Evolutionary conservation across 495 filamentous ascomycete species (phyloP).

Genomic region (Lasiosphaeria miniovina): DNA sequence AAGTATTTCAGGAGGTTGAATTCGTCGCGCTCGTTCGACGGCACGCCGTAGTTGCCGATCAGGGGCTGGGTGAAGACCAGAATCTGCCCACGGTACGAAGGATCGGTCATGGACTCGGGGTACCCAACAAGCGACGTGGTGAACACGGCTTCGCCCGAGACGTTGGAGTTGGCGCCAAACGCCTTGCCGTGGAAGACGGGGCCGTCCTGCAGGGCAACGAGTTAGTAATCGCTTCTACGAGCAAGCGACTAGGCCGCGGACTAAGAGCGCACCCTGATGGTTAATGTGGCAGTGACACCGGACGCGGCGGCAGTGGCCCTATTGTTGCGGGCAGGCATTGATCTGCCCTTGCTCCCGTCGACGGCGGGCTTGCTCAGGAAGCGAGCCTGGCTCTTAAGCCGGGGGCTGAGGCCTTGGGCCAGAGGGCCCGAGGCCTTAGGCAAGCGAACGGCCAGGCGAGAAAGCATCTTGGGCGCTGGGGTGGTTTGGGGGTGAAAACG

Average conservation of each 20-base stretch:
- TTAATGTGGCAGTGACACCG: conserved; percentile 82
- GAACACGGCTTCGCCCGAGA: conserved; percentile 92
- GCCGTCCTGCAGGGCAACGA: conserved; percentile 56
- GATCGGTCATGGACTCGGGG: conserved; percentile 97
- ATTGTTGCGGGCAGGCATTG: conserved; percentile 42
- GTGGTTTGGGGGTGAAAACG: conserved; percentile 19
- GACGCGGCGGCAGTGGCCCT: conserved; percentile 57
- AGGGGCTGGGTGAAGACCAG: conserved; percentile 98
- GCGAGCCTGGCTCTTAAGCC: conserved; percentile 45
- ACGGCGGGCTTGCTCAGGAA: conserved; percentile 50
- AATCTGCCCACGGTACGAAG: conserved; percentile 98
- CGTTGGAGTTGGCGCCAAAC: conserved; percentile 87
- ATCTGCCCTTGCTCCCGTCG: conserved; percentile 62
- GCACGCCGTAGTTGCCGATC: conserved; percentile 98
- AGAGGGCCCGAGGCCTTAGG: conserved; percentile 43
- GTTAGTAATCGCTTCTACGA: conserved; percentile 1
- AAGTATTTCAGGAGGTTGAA: conserved; percentile 86
- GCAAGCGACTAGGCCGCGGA: background rate
- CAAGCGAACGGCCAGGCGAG: conserved; percentile 58
- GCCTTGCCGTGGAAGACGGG: conserved; percentile 92
- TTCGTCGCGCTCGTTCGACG: conserved; percentile 70
- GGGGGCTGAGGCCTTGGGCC: conserved; percentile 31
- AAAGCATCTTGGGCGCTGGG: conserved; percentile 59
- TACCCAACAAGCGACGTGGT: conserved; percentile 92
- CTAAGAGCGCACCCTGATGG: conserved; percentile 68